Evolutionary conservation across 2,329 filamentous ascomycete species (phyloP).

Genomic region (Beauveria asiatica): DNA sequence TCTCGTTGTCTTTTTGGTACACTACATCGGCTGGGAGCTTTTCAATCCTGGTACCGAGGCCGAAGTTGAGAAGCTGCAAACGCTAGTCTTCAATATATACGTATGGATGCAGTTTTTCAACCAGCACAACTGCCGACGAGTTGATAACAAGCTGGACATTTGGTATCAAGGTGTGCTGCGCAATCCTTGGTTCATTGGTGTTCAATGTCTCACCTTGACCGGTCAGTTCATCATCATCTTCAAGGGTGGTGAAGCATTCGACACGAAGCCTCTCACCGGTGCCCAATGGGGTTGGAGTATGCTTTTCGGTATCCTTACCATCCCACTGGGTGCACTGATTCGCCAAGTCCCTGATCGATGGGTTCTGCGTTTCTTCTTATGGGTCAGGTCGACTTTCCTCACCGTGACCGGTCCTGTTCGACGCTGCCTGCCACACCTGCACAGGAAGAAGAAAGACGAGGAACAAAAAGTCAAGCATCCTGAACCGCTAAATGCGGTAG

Average conservation of each 20-base stretch:
- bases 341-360: conserved; percentile 31
- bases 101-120: conserved; percentile 92
- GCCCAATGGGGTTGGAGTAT: conserved; percentile 63
- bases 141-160: conserved; percentile 78
- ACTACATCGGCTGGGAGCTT: conserved; percentile 47
- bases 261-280: conserved; percentile 51
- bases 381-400: conserved; percentile 15
- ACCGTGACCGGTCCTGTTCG: conserved; percentile 17
- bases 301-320: conserved; percentile 55
- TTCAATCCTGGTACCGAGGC: conserved; percentile 19
- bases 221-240: conserved; percentile 67
- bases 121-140: conserved; percentile 66
- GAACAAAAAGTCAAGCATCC: conserved; percentile 13
- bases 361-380: conserved; percentile 22
- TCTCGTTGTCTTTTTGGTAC: conserved; percentile 52
- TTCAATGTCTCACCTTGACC: conserved; percentile 57
- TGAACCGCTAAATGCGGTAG: conserved; percentile 14
- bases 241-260: conserved; percentile 59
- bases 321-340: conserved; percentile 48
- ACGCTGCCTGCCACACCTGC: conserved; percentile 16
- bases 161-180: conserved; percentile 62
- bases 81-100: conserved; percentile 77
- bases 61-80: conserved; percentile 38
- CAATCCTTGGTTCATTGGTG: conserved; percentile 69
- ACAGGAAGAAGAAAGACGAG: conserved; percentile 16